These are phyloP conservation scores for Termitomyces sp. DNA, from an alignment of 768 basidiomycete genomes.

Conservation along the genomic window DNA sequence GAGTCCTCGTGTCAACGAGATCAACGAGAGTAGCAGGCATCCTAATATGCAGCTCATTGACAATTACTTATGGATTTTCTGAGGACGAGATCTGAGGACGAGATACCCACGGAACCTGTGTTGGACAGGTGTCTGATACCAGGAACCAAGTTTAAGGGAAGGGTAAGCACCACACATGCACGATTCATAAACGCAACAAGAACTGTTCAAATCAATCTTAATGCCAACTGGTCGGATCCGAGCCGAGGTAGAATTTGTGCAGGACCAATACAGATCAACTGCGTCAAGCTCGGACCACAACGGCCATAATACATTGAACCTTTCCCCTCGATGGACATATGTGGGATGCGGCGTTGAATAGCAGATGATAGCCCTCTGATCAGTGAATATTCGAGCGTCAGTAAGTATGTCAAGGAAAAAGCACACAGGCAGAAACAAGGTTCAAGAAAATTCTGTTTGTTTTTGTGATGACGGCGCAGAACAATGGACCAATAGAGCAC, in stretches of 20 bases:
- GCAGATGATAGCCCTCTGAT: neutral
- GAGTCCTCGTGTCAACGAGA: neutral
- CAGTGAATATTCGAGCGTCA: neutral
- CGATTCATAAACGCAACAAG: neutral
- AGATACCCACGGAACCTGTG: too few species aligned
- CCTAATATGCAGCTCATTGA: neutral
- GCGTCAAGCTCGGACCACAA: neutral
- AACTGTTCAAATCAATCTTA: neutral
- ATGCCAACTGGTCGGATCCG: neutral
- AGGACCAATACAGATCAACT: neutral
- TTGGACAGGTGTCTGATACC: neutral
- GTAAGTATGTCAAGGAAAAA: neutral
- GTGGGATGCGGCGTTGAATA: neutral
- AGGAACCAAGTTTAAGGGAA: neutral
- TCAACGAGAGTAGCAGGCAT: conserved; percentile 1
- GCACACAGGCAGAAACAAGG: neutral
- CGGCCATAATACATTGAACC: neutral
- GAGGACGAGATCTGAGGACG: too few species aligned
- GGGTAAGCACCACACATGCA: too few species aligned
- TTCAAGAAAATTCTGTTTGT: neutral
- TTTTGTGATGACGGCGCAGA: too few species aligned
- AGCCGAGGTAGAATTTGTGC: neutral
- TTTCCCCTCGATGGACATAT: neutral
- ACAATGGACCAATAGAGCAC: neutral
- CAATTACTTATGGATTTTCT: neutral